Percentiles rank a stretch among this genome's conserved stretches.
Conservation (phyloP, 495 filamentous ascomycete species). For the Tuber indicum region DNA sequence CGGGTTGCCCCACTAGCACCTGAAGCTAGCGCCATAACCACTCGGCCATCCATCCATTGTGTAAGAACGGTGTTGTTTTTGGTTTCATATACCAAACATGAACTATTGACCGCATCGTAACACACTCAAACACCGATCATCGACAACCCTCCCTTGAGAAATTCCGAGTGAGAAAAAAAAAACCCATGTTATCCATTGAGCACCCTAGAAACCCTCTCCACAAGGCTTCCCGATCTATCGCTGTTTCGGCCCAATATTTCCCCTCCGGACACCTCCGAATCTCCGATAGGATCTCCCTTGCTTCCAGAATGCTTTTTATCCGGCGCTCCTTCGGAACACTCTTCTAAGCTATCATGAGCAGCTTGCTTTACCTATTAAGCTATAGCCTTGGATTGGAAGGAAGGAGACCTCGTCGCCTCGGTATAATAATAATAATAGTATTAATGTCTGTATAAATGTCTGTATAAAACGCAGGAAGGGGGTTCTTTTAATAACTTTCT, state of each 20-base stretch:
- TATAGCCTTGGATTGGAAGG: too few relatives aligned
- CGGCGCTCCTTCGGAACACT: neutral
- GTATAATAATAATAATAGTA: too few relatives aligned
- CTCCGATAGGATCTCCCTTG: neutral
- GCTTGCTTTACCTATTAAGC: too few relatives aligned
- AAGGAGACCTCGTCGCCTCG: too few relatives aligned
- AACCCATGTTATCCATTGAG: neutral
- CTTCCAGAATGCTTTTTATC: neutral
- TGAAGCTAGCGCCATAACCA: slow-evolving; percentile 42
- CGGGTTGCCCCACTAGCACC: slow-evolving; percentile 42
- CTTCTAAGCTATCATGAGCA: too few relatives aligned
- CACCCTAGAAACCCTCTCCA: neutral
- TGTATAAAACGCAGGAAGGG: too few relatives aligned
- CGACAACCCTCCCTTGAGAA: neutral
- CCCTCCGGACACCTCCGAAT: neutral
- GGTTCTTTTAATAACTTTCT: too few relatives aligned
- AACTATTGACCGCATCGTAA: neutral
- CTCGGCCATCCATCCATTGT: slow-evolving; percentile 37
- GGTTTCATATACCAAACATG: neutral
- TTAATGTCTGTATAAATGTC: too few relatives aligned
- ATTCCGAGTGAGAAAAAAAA: neutral
- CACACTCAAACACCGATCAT: neutral
- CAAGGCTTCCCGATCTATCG: neutral
- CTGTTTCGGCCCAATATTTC: neutral
- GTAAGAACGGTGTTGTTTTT: neutral